Evolutionary conservation across 2,329 filamentous ascomycete genomes (phyloP).

Genomic region (Fusarium pilosicola): DNA sequence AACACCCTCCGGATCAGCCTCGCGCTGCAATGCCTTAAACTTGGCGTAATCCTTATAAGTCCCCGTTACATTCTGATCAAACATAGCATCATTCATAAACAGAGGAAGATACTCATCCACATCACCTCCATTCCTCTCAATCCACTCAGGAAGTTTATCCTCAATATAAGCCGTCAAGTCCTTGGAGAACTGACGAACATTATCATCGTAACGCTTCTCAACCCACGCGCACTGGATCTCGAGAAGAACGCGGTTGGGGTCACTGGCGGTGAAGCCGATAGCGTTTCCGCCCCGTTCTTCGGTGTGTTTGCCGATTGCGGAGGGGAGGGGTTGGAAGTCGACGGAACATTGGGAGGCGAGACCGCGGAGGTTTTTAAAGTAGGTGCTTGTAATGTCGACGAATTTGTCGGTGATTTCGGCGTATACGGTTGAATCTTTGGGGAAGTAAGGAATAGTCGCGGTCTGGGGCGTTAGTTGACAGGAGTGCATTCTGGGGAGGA

Average conservation of each 20-base stretch:
- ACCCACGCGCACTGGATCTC: conserved; percentile 24
- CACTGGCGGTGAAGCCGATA: not conserved
- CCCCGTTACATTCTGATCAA: conserved; percentile 12
- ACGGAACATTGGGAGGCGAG: conserved; percentile 23
- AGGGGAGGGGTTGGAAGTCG: conserved; percentile 18
- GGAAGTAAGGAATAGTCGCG: conserved; percentile 4
- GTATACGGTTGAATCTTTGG: not conserved
- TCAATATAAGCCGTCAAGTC: conserved; percentile 19
- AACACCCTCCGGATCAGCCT: conserved; percentile 8
- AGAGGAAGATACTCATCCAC: not conserved
- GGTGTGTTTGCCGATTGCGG: not conserved
- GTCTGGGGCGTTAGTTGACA: not conserved
- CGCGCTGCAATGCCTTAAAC: conserved; percentile 1
- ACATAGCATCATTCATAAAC: conserved; percentile 22
- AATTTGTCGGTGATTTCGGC: conserved; percentile 8
- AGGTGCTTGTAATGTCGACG: not conserved
- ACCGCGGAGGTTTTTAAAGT: conserved; percentile 3
- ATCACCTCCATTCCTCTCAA: not conserved
- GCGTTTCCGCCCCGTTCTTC: conserved; percentile 18
- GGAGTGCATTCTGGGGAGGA: fast-evolving
- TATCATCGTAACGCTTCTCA: not conserved
- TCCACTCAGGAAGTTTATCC: not conserved
- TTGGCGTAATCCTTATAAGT: conserved; percentile 10
- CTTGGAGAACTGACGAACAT: not conserved
- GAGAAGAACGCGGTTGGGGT: not conserved